These are phyloP conservation scores for Bullera alba DNA, from an alignment of 768 basidiomycete species.

Conservation along the genomic window DNA sequence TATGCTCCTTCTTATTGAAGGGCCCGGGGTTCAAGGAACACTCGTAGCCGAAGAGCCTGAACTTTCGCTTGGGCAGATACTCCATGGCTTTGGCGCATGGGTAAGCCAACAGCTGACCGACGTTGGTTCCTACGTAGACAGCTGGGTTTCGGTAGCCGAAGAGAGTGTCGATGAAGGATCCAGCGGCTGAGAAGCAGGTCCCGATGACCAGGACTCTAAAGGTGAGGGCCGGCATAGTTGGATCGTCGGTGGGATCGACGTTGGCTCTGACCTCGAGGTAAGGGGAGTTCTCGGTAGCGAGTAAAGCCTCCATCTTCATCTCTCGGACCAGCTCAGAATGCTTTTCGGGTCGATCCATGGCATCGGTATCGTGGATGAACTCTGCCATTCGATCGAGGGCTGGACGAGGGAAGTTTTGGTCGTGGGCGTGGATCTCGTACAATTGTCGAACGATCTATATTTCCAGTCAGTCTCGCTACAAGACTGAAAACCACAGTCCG, in stretches of 20 bases:
- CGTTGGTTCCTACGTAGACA: conserved; percentile 61
- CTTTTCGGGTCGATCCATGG: conserved; percentile 9
- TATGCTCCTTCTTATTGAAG: conserved; percentile 86
- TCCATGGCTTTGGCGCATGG: conserved; percentile 55
- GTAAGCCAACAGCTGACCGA: conserved; percentile 69
- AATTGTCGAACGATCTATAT: conserved; percentile 18
- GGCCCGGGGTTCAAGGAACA: conserved; percentile 69
- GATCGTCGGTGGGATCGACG: conserved; percentile 50
- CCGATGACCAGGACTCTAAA: conserved; percentile 40
- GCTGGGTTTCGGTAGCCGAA: conserved; percentile 50
- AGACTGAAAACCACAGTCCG: too few relatives aligned
- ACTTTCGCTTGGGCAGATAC: conserved; percentile 21
- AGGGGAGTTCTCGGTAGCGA: conserved; percentile 60
- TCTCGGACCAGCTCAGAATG: conserved; percentile 23
- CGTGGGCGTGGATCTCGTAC: conserved; percentile 19
- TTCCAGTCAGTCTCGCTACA: not conserved
- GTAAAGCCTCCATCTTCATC: conserved; percentile 32
- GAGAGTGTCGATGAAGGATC: conserved; percentile 52
- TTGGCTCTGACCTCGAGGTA: conserved; percentile 72
- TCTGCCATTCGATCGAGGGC: conserved; percentile 17
- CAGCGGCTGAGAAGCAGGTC: conserved; percentile 49
- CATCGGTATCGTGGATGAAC: conserved; percentile 19
- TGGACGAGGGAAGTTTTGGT: conserved; percentile 29
- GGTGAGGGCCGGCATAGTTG: conserved; percentile 31
- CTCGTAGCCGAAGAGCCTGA: conserved; percentile 47